These are phyloP conservation scores for Petrea volubilis DNA, from an alignment of 257 asterid genomes.

Conservation along the genomic window DNA sequence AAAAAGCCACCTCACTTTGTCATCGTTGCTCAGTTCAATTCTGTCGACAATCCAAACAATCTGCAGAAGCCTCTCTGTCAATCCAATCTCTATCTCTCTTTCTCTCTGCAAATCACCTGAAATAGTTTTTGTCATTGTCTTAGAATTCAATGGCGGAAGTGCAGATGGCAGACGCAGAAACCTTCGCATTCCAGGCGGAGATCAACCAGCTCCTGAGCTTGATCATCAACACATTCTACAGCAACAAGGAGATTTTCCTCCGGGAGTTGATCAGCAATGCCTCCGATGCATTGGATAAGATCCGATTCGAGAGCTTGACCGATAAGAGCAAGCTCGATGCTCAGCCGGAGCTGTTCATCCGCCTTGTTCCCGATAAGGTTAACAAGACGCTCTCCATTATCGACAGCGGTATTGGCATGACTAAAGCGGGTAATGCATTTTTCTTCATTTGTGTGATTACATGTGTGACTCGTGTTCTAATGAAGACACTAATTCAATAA, in stretches of 20 bases:
- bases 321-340: slow-evolving; percentile 50
- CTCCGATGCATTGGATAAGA: slow-evolving; percentile 51
- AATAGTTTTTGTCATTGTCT: neutral
- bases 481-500: neutral
- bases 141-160: slow-evolving; percentile 33
- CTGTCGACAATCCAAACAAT: neutral
- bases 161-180: slow-evolving; percentile 40
- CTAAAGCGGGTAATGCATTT: slow-evolving; percentile 40
- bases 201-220: slow-evolving; percentile 44
- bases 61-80: neutral
- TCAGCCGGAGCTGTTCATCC: slow-evolving; percentile 48
- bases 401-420: slow-evolving; percentile 51
- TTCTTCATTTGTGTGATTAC: neutral
- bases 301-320: slow-evolving; percentile 46
- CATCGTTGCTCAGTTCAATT: neutral
- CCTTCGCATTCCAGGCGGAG: slow-evolving; percentile 47
- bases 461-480: neutral
- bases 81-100: neutral
- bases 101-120: neutral
- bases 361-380: slow-evolving; percentile 46
- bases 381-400: slow-evolving; percentile 50
- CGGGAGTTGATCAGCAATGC: slow-evolving; percentile 46
- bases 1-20: neutral
- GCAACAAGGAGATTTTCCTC: slow-evolving; percentile 53
- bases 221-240: slow-evolving; percentile 47